These are phyloP conservation scores for Davidsoniella virescens DNA, from an alignment of 2,329 filamentous ascomycete genomes.

Conservation along the genomic window DNA sequence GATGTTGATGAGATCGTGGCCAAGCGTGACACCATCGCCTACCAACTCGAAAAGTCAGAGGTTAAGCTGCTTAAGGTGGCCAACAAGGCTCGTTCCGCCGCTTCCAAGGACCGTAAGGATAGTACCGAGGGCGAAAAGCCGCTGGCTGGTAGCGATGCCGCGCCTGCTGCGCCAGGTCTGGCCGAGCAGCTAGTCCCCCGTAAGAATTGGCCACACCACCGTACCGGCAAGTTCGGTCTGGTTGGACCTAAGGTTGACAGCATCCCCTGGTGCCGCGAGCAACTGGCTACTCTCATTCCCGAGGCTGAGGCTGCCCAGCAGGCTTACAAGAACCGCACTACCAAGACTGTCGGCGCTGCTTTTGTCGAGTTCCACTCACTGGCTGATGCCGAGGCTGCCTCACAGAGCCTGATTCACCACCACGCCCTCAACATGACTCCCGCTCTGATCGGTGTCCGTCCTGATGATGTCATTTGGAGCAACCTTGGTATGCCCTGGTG, in stretches of 20 bases:
- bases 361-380: constrained; percentile 84
- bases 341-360: constrained; percentile 53
- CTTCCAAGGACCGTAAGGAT: constrained; percentile 41
- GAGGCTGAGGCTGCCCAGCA: constrained; percentile 51
- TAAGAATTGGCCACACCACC: constrained; percentile 55
- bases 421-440: constrained; percentile 75
- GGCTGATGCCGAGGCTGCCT: constrained; percentile 70
- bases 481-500: constrained; percentile 75
- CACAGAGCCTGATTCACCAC: constrained; percentile 75
- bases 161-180: constrained; percentile 17
- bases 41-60: constrained; percentile 74
- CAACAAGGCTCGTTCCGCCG: constrained; percentile 45
- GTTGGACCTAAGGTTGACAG: constrained; percentile 60
- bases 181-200: constrained; percentile 51
- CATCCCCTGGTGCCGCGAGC: constrained; percentile 62
- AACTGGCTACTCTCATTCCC: constrained; percentile 39
- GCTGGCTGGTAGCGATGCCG: constrained; percentile 34
- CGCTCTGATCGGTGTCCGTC: constrained; percentile 67
- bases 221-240: constrained; percentile 44
- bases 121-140: constrained; percentile 22
- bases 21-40: constrained; percentile 62
- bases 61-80: constrained; percentile 68
- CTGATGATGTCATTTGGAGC: constrained; percentile 73
- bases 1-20: constrained; percentile 68
- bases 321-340: constrained; percentile 48